Conservation (phyloP, 2,329 filamentous ascomycete genomes). For the Sphaerostilbella broomeana region DNA sequence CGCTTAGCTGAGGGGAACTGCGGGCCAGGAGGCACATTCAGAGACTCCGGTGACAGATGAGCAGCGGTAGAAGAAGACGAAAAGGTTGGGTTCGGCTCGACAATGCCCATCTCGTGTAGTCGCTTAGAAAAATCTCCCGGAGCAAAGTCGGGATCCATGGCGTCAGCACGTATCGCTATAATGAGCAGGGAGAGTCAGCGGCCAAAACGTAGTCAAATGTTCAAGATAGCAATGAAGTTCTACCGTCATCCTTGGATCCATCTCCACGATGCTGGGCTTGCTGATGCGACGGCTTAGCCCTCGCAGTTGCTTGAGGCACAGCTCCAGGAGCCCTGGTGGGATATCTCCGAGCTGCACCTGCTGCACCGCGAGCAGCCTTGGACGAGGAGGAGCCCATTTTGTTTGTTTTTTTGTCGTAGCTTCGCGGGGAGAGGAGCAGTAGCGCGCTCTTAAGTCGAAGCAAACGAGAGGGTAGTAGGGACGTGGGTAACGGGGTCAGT, state of each 20-base stretch:
- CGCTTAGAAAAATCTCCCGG: constrained; percentile 44
- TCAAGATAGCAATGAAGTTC: background rate
- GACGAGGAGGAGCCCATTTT: constrained; percentile 14
- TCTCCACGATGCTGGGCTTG: constrained; percentile 8
- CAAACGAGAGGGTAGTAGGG: background rate
- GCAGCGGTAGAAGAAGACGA: constrained; percentile 44
- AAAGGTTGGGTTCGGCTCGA: constrained; percentile 46
- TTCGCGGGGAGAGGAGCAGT: background rate
- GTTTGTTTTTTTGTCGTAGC: background rate
- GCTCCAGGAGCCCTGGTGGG: constrained; percentile 32
- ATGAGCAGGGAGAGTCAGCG: too few relatives aligned
- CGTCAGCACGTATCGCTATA: constrained; percentile 35
- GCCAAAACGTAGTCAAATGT: too few relatives aligned
- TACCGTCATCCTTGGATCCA: constrained; percentile 19
- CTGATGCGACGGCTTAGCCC: constrained; percentile 11
- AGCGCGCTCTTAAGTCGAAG: too few relatives aligned
- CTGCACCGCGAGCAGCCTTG: constrained; percentile 7
- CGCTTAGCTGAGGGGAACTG: constrained; percentile 25
- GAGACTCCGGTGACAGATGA: constrained; percentile 12
- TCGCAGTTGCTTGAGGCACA: constrained; percentile 16
- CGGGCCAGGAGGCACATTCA: constrained; percentile 20
- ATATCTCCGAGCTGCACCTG: constrained; percentile 33
- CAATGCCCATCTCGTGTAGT: constrained; percentile 49
- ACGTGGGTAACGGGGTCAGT: background rate
- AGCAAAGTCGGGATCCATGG: constrained; percentile 34